Base-by-base conservation (phyloP, 768 basidiomycete genomes). In the Amanita pallidorosea region DNA sequence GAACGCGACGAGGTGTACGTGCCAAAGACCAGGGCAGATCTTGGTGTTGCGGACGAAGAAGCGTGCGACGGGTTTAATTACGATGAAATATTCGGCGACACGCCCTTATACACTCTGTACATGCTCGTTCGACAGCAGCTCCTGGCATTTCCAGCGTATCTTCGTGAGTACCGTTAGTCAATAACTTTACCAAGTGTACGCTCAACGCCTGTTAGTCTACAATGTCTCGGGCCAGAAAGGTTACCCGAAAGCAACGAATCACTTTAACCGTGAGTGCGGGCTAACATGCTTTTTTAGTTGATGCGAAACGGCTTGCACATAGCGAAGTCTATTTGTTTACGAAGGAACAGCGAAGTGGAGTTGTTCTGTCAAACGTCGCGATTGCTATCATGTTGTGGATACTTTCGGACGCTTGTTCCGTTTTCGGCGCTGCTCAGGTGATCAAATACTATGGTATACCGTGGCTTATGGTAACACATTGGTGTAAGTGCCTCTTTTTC, bases 231-330 rank as follows among this genome's bases (percentile, higher is more conserved):
- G 79, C 3, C 80, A 79, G 57, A 77, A 77, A 57, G 61, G 57
- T 20, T 80, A 81, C 57, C 77, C 79, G 1, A 73, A 75, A 55
- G 74, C 76, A 71, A 80, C 80, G n/a, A 82, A 81, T 55, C 81
- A 83, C 56, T 82, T 81, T 56, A 66, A 79, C 61, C 79, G 79
- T 80, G 51, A 63, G 77, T 67, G 7, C 29, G 45, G 7, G 36
- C 49, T 22, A n/a, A 22, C 42, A 18, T 38, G 17, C 27, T 34
- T 11, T 31, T 33, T 44, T 37, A 23, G 25, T 36, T 27, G 31
- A 18, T 49, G 36, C 25, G n/a, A 44, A 35, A 34, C 45, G 22
- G 45, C 42, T 27, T 40, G 40, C 22, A 45, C 42, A 15, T 55
- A 81, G 79, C 80, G 4, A 72, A 72, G 54, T 77, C 79, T 1